Percentiles rank a stretch among this genome's conserved stretches.
Evolutionary conservation across 2,329 filamentous ascomycete genomes (phyloP).

Genomic region (Fusarium sacchari): DNA sequence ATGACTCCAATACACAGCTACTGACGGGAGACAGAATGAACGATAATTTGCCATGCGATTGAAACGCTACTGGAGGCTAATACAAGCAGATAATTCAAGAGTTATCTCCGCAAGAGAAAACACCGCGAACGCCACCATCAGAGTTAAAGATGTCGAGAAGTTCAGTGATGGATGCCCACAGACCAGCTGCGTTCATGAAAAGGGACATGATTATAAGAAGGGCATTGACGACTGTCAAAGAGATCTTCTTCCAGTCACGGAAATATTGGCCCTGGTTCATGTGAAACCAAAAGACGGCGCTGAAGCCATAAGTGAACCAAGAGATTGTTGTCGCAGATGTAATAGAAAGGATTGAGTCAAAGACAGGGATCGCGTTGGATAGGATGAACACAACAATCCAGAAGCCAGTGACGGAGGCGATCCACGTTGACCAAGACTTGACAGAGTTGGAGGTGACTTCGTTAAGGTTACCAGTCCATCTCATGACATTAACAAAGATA

Average conservation of each 20-base stretch:
- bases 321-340: slow-evolving; percentile 42
- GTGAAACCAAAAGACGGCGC: slow-evolving; percentile 42
- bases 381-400: slow-evolving; percentile 43
- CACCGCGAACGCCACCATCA: slow-evolving; percentile 25
- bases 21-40: fast-evolving
- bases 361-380: slow-evolving; percentile 45
- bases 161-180: slow-evolving; percentile 42
- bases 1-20: fast-evolving
- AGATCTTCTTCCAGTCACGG: slow-evolving; percentile 38
- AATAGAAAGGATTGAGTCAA: slow-evolving; percentile 44
- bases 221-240: slow-evolving; percentile 30
- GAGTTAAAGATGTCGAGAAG: slow-evolving; percentile 37
- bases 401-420: slow-evolving; percentile 37
- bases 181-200: slow-evolving; percentile 41
- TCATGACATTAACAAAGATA: slow-evolving; percentile 34
- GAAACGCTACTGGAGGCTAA: not conserved
- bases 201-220: slow-evolving; percentile 35
- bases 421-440: slow-evolving; percentile 42
- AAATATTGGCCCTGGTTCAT: slow-evolving; percentile 34
- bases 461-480: slow-evolving; percentile 24
- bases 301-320: slow-evolving; percentile 43
- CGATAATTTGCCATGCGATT: not conserved
- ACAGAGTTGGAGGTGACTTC: slow-evolving; percentile 35
- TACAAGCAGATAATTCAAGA: not conserved
- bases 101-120: slow-evolving; percentile 40